Evolutionary conservation across 2,329 filamentous ascomycete species (phyloP).

Genomic region (Diaporthe destruens): DNA sequence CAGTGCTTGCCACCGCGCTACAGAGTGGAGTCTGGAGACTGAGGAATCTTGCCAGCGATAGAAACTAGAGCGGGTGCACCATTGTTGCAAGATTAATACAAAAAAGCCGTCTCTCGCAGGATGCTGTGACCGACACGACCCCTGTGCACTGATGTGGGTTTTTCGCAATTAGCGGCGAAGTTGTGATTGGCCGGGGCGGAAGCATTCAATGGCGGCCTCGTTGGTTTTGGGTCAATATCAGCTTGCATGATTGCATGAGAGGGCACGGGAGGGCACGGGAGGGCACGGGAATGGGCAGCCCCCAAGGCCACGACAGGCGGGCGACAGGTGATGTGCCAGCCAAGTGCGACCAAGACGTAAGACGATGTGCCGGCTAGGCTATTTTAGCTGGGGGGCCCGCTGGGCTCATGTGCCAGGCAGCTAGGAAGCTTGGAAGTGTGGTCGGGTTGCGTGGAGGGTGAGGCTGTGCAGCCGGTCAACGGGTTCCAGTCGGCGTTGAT

Average conservation of each 20-base stretch:
- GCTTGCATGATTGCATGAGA: neutral
- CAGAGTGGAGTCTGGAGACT: slow-evolving; percentile 2
- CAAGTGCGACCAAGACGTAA: slow-evolving; percentile 29
- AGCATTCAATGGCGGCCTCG: neutral
- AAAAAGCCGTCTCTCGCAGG: slow-evolving; percentile 3
- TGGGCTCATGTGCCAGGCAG: slow-evolving; percentile 10
- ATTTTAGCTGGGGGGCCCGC: slow-evolving; percentile 19
- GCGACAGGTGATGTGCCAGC: slow-evolving; percentile 25
- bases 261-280: slow-evolving; percentile 1
- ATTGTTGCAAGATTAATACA: neutral
- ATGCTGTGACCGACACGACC: neutral
- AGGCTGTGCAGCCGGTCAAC: slow-evolving; percentile 14
- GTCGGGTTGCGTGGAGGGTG: slow-evolving; percentile 30
- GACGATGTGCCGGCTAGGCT: slow-evolving; percentile 23
- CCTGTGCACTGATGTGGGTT: neutral
- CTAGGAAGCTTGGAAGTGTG: slow-evolving; percentile 16
- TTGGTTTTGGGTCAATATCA: neutral
- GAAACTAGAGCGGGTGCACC: slow-evolving; percentile 25
- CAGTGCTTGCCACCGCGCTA: neutral
- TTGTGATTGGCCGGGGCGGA: neutral
- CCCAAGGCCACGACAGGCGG: slow-evolving; percentile 16
- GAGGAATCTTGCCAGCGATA: slow-evolving; percentile 10
- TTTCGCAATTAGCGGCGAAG: neutral
- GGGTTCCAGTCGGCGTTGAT: neutral
- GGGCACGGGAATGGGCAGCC: slow-evolving; percentile 1